Evolutionary conservation across 768 basidiomycete genomes (phyloP).

Genomic region (Flagelloscypha sp.): DNA sequence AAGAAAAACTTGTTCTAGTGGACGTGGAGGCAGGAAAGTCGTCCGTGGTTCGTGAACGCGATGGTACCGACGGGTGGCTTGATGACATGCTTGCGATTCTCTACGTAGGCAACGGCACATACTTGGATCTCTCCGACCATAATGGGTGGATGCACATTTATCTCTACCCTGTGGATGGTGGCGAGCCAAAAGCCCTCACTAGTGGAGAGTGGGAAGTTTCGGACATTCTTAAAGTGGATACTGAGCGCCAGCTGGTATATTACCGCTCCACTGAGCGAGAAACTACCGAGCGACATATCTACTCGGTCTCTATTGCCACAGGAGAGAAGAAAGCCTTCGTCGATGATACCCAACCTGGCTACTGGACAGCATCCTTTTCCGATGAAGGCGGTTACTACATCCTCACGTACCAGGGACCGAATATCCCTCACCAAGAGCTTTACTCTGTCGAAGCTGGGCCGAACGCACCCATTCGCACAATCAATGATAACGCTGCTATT

Average conservation of each 20-base stretch:
- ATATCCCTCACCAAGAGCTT: too few species aligned
- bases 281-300: slow-evolving; percentile 56
- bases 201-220: slow-evolving; percentile 62
- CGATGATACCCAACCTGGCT: slow-evolving; percentile 30
- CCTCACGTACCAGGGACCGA: slow-evolving; percentile 50
- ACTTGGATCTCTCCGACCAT: slow-evolving; percentile 55
- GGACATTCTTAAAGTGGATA: slow-evolving; percentile 46
- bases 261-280: slow-evolving; percentile 57
- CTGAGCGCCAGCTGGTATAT: slow-evolving; percentile 42
- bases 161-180: slow-evolving; percentile 44
- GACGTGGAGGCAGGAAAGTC: slow-evolving; percentile 34
- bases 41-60: too few species aligned
- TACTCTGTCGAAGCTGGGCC: too few species aligned
- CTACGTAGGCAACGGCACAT: slow-evolving; percentile 39
- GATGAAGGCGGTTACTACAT: slow-evolving; percentile 55
- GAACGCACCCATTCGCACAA: too few species aligned
- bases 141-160: slow-evolving; percentile 64
- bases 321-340: slow-evolving; percentile 26
- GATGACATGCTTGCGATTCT: slow-evolving; percentile 23
- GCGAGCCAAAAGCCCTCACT: slow-evolving; percentile 52
- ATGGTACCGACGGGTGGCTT: too few species aligned
- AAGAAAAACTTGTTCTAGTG: slow-evolving; percentile 41
- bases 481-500: too few species aligned
- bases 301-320: slow-evolving; percentile 46
- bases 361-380: slow-evolving; percentile 48